Conservation (phyloP, 2,329 filamentous ascomycete species). For the Sporothrix brasiliensis region DNA sequence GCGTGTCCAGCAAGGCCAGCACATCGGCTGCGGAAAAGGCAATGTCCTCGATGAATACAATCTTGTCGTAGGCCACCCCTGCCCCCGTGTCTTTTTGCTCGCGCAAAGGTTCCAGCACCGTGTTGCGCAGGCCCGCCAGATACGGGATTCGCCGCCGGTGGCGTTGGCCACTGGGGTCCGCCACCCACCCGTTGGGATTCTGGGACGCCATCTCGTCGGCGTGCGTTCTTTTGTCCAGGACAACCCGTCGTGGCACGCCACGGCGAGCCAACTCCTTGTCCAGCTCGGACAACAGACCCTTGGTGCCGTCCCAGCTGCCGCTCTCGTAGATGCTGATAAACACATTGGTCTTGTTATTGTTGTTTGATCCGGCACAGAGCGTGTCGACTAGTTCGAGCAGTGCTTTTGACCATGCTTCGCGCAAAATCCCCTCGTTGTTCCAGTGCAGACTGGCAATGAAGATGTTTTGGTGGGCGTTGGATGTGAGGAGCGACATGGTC, state of each 20-base stretch:
- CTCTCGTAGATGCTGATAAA: constrained; percentile 20
- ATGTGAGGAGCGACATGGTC: too few relatives aligned
- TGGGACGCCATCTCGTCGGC: constrained; percentile 1
- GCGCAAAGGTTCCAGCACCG: not conserved
- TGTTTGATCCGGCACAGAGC: not conserved
- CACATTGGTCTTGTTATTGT: not conserved
- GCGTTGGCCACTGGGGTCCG: not conserved
- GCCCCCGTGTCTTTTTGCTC: not conserved
- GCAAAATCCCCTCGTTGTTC: not conserved
- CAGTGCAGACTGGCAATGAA: constrained; percentile 22
- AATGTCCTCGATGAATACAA: not conserved
- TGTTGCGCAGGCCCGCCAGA: constrained; percentile 4
- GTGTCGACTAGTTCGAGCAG: not conserved
- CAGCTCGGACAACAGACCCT: not conserved
- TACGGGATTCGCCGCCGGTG: constrained; percentile 2
- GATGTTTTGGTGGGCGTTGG: not conserved
- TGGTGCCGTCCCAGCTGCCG: constrained; percentile 17
- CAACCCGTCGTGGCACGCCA: not conserved
- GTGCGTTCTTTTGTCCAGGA: constrained; percentile 5
- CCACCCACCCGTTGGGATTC: not conserved
- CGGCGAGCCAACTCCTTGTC: not conserved
- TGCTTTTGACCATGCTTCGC: not conserved
- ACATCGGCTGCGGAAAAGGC: not conserved
- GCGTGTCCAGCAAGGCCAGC: not conserved
- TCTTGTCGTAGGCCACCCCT: not conserved